Evolutionary conservation across 805 yeast species (phyloP).

Genomic region (Metschnikowia noctiluminum): DNA sequence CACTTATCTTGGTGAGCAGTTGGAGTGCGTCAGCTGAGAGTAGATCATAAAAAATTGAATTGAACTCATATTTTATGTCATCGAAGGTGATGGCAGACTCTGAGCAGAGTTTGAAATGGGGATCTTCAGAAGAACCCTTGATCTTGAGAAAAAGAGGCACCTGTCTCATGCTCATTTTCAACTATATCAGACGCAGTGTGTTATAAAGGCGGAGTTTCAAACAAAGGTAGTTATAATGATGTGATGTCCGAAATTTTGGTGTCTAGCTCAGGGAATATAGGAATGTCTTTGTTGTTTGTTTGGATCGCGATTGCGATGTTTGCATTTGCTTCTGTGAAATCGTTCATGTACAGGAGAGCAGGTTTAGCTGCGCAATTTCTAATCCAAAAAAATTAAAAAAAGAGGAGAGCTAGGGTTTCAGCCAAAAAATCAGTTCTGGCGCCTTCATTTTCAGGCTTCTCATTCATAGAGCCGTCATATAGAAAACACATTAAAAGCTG

Average conservation of each 20-base stretch:
- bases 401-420: no score
- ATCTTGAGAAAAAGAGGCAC: constrained; percentile 27
- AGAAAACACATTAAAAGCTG: no score
- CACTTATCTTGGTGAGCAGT: constrained; percentile 6
- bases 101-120: constrained; percentile 11
- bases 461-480: no score
- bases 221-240: no score
- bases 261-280: not conserved
- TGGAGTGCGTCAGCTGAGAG: constrained; percentile 3
- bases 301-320: not conserved
- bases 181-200: not conserved
- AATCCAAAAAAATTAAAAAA: no score
- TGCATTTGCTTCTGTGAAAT: not conserved
- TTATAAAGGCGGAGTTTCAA: no score
- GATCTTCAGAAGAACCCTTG: constrained; percentile 15
- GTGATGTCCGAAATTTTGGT: no score
- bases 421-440: no score
- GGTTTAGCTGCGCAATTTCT: not conserved
- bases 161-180: not conserved
- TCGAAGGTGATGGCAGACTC: constrained; percentile 19
- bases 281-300: not conserved
- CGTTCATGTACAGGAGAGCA: not conserved
- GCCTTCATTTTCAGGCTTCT: no score
- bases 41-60: constrained; percentile 15
- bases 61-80: constrained; percentile 22